A percentile compares a stretch with the other conserved stretches of the same genome.
Evolutionary conservation across 208 protist genomes (phyloP).

Genomic region (Trypanosoma mega): DNA sequence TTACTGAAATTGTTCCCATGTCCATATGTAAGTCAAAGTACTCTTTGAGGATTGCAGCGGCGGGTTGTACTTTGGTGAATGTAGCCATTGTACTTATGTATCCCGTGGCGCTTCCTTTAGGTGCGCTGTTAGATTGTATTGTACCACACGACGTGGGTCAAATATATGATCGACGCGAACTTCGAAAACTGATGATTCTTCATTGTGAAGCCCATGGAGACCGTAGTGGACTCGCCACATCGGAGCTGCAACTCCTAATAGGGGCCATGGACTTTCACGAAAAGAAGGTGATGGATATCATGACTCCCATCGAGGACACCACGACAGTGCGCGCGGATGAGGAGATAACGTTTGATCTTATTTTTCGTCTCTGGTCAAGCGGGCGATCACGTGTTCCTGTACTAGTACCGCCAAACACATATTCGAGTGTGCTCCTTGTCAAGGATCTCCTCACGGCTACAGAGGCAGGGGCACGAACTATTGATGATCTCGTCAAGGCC

Average conservation of each 20-base stretch:
- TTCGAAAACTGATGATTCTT: slow-evolving; percentile 84
- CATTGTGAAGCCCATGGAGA: slow-evolving; percentile 64
- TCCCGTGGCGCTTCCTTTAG: slow-evolving; percentile 69
- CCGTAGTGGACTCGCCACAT: slow-evolving; percentile 56
- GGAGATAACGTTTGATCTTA: slow-evolving; percentile 68
- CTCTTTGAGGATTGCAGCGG: slow-evolving; percentile 75
- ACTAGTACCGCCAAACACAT: slow-evolving; percentile 28
- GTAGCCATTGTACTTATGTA: slow-evolving; percentile 82
- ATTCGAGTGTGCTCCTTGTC: slow-evolving; percentile 67
- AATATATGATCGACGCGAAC: slow-evolving; percentile 86
- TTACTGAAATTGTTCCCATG: slow-evolving; percentile 88
- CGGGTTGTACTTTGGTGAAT: slow-evolving; percentile 68
- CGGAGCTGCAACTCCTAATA: slow-evolving; percentile 82
- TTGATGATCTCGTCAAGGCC: slow-evolving; percentile 68
- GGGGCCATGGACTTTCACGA: slow-evolving; percentile 91
- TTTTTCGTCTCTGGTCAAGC: slow-evolving; percentile 76
- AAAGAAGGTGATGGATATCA: slow-evolving; percentile 73
- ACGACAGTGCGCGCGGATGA: slow-evolving; percentile 59
- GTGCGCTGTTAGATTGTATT: slow-evolving; percentile 74
- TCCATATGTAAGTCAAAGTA: slow-evolving; percentile 89
- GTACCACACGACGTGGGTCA: slow-evolving; percentile 69
- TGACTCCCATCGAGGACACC: slow-evolving; percentile 69
- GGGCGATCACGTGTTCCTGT: slow-evolving; percentile 86
- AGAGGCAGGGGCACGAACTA: slow-evolving; percentile 34
- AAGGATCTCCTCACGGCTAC: slow-evolving; percentile 67